phyloP scores from a whole-genome alignment of 768 basidiomycete genomes.

The Pleurotus salmoneostramineus region DNA sequence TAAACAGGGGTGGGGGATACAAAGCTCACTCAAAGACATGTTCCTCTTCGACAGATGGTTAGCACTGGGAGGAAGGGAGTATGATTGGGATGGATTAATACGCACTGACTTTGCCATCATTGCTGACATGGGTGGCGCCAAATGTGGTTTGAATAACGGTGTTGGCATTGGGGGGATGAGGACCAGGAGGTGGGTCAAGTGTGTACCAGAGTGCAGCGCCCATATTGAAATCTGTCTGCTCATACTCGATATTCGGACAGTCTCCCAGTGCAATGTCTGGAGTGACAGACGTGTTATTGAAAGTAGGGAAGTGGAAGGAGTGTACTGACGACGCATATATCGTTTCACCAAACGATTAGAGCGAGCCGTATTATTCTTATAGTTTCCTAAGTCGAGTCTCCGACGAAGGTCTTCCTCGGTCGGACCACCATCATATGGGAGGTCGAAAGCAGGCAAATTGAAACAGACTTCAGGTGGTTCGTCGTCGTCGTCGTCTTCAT shows the following conservation, averaged over 20 bases:
- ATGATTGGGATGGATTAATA: neutral
- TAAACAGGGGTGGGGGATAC: too few relatives aligned
- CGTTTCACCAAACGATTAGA: neutral
- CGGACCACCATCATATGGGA: neutral
- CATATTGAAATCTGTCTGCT: neutral
- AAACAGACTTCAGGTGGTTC: neutral
- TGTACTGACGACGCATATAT: too few relatives aligned
- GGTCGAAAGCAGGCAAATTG: too few relatives aligned
- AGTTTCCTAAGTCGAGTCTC: neutral
- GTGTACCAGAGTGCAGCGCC: neutral
- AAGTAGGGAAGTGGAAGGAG: too few relatives aligned
- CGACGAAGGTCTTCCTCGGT: neutral
- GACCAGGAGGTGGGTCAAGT: neutral
- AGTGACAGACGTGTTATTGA: too few relatives aligned
- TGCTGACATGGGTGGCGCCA: neutral
- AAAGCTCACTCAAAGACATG: slow-evolving; percentile 3
- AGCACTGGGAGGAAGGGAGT: too few relatives aligned
- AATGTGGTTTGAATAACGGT: neutral
- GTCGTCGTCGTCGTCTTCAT: neutral
- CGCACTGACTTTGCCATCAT: slow-evolving; percentile 2
- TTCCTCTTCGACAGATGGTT: neutral
- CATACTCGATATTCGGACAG: neutral
- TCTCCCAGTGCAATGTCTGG: neutral
- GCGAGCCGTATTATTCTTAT: neutral
- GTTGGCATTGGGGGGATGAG: neutral